Evolutionary conservation across 2,329 filamentous ascomycete genomes (phyloP), one percentile per base, ranked within the genome.

Genomic region (Cercospora sp.): DNA sequence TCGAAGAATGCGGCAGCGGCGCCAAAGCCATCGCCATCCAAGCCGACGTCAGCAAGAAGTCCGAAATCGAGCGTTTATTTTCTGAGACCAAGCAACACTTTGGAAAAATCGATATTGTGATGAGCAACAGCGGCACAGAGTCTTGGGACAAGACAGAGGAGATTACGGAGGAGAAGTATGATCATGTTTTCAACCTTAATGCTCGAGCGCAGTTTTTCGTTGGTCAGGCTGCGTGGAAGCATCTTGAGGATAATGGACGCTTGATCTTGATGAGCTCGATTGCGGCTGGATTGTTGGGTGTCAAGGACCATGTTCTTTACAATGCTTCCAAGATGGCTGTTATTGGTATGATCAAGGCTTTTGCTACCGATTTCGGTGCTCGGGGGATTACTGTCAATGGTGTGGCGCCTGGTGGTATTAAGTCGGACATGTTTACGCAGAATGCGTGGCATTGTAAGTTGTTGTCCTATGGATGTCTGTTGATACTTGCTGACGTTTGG

Each of bases 221-320:
- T 63, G 90, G 90, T 20, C 89, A 92, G 81, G 88, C 91, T 67
- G 91, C 87, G 6, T 90, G 90, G 80, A 89, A 89, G 81, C 83
- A 91, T 80, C 85, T 91, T 71, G 85, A 89, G 76, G 83, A 86
- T 55, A 89, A 90, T 66, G 91, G 91, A 33, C 85, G 91, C 57
- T 86, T 94, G 73, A 90, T 93, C 79, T 83, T 93, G 72, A 93
- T 91, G 87, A 87, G 86, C 31, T 90, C 86, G 67, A 92, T 92
- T 78, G 90, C 89, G 80, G 90, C 77, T 4, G 86, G 87, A 70
- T 83, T 91, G 73, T 83, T 89, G 42, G 89, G 89, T 63, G 87
- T 91, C 66, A 88, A 89, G 69, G 86, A 91, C 81, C 89, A 92
- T 78, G 88, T 87, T 4, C 83, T 92, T 18, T 92, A 92, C 82